Base-by-base conservation (phyloP, 345 rosid genomes). In the Eucalyptus viminalis region DNA sequence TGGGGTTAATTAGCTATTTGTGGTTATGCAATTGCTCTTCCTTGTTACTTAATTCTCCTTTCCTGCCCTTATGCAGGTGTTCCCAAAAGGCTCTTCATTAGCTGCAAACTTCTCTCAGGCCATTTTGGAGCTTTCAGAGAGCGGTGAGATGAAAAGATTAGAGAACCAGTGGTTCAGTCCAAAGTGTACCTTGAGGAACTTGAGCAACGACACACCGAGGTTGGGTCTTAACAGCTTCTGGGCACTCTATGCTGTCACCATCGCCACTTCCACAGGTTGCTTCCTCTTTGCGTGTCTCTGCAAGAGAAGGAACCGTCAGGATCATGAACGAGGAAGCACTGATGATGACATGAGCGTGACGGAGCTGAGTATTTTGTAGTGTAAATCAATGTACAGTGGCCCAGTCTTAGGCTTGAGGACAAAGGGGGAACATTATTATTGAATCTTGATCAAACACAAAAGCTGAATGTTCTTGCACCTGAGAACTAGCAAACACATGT, bases 31-130 rank as follows among this genome's bases (percentile, higher is more conserved):
- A 76, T 21, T 37, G 27, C 5, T 76, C 27, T 37, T 21, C 47
- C 47, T 76, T 11, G 27, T 37, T 22, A 5, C 47, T 76, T 5
- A 19, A 37, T 22, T 76, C 83, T 21, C 45, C 83, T 76, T 76
- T 24, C 45, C 29, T 37, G 47, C 47, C 47, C 85, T 34, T 40
- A 24, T 24, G 67, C 87, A 95, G 97, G 94, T 86, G 40, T 94
- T 95, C 87, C 96, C 90, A 81, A 93, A 92, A 56, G 95, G 93
- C 7, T 94, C 96, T 49, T 93, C 93, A 6, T 86, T 94, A 53
- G 91, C 92, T 25, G 50, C 53, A 8, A 95, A 94, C 72, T 51
- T 95, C 89, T 94, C 97, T 4, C 90, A 86, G 80, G 95, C 93
- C 49, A 93, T 95, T 80, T 85, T 95, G 51, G 43, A 58, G 49